A percentile compares a stretch with the other conserved stretches of the same genome.
Conservation (phyloP, 75 land plant species). For the Selaginella moellendorffii region DNA sequence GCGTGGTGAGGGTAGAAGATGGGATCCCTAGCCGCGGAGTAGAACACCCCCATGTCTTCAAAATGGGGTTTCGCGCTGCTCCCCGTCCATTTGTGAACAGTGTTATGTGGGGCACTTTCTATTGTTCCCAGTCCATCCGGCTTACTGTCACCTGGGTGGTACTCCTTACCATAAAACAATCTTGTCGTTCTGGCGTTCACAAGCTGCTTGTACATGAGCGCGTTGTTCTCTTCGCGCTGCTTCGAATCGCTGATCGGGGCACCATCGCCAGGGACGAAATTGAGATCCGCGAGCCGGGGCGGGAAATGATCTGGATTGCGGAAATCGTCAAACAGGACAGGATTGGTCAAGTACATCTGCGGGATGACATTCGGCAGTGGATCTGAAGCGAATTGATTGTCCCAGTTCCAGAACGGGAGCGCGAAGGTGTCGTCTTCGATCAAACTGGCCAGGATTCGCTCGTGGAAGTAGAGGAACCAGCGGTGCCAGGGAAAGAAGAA, state of each 20-base stretch:
- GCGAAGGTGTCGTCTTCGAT: conserved; percentile 41
- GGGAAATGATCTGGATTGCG: conserved; percentile 20
- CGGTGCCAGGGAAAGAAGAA: conserved; percentile 61
- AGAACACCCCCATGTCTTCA: conserved; percentile 21
- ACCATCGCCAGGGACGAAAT: conserved; percentile 3
- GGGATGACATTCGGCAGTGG: conserved; percentile 35
- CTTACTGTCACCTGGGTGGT: not conserved
- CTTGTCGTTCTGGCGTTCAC: conserved; percentile 6
- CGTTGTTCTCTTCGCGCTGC: conserved; percentile 7
- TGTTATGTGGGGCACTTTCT: conserved; percentile 12
- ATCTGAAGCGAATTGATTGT: conserved; percentile 1
- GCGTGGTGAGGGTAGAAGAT: conserved; percentile 22
- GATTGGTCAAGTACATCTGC: conserved; percentile 13
- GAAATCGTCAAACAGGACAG: conserved; percentile 6
- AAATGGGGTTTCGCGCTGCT: not conserved
- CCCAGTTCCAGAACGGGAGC: conserved; percentile 67
- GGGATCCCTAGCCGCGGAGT: conserved; percentile 23
- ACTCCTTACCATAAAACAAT: conserved; percentile 9
- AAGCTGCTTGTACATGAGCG: conserved; percentile 9
- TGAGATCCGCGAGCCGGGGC: conserved; percentile 8
- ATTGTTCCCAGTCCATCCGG: conserved; percentile 11
- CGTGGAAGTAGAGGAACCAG: conserved; percentile 43
- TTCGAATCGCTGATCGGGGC: not conserved
- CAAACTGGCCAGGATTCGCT: conserved; percentile 45
- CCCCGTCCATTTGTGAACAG: conserved; percentile 21